phyloP scores from a whole-genome alignment of 441 rosid genomes.

The Populus hybrid region DNA sequence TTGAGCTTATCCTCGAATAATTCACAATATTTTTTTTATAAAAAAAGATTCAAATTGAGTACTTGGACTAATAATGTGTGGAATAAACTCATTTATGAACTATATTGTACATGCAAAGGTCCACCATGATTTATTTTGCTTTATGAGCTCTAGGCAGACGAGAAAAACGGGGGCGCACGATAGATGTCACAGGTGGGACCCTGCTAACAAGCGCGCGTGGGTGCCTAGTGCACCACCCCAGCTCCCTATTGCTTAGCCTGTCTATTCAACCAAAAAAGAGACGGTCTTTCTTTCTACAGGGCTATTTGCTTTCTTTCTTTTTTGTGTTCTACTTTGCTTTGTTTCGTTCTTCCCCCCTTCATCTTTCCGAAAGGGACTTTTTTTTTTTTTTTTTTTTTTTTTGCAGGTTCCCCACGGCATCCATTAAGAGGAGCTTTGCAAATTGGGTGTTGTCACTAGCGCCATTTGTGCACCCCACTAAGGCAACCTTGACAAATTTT shows the following conservation, averaged over 20 bases:
- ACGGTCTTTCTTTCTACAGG: background rate
- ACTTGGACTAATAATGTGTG: background rate
- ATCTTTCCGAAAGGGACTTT: background rate
- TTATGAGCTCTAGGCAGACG: conserved; percentile 1
- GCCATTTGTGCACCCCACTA: conserved; percentile 38
- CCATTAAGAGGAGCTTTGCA: conserved; percentile 1
- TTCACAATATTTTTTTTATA: no score
- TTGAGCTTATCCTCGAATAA: no score
- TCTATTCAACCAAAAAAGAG: conserved; percentile 23
- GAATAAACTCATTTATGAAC: no score
- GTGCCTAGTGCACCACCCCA: conserved; percentile 30
- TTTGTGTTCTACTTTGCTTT: background rate
- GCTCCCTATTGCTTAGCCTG: conserved; percentile 32
- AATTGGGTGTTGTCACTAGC: conserved; percentile 19
- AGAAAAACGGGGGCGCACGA: conserved; percentile 29
- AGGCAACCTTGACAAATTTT: conserved; percentile 28
- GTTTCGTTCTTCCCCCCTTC: background rate
- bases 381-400: background rate
- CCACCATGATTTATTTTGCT: background rate
- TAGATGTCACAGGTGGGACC: conserved; percentile 28
- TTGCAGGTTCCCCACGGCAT: background rate
- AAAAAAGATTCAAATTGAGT: no score
- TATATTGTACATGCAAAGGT: no score
- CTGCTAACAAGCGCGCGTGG: conserved; percentile 33
- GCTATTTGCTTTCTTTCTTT: background rate